Conservation (phyloP, 768 basidiomycete genomes). For the Pleurotus eryngii region DNA sequence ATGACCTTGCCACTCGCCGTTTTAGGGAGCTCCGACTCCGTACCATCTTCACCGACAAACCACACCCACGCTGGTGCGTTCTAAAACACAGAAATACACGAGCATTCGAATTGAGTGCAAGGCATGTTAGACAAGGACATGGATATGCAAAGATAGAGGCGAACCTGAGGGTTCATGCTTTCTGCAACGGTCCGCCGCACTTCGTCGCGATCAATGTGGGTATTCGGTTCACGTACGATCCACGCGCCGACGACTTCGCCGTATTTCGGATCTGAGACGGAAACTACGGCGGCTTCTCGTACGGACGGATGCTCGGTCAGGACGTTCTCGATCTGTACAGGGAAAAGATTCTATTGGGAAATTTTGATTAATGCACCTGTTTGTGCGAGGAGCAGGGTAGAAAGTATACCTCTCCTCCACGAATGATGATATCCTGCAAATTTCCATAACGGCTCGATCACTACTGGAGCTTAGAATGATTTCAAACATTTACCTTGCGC, state of each 20-base stretch:
- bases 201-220: constrained; percentile 42
- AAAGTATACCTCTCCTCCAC: constrained; percentile 69
- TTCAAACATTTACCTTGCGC: constrained; percentile 52
- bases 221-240: constrained; percentile 52
- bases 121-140: too few species aligned
- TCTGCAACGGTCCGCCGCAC: constrained; percentile 51
- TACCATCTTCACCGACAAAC: constrained; percentile 70
- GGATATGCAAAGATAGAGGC: constrained; percentile 8
- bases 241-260: constrained; percentile 84
- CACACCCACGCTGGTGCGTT: constrained; percentile 82
- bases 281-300: constrained; percentile 68
- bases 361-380: too few species aligned
- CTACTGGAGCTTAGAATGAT: not conserved
- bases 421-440: constrained; percentile 74
- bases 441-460: not conserved
- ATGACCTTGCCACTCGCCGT: constrained; percentile 86
- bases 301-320: constrained; percentile 54
- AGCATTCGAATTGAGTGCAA: too few species aligned
- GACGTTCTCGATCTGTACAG: constrained; percentile 81
- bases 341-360: constrained; percentile 63
- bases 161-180: constrained; percentile 78
- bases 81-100: constrained; percentile 30
- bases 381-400: too few species aligned
- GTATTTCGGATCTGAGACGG: constrained; percentile 65
- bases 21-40: constrained; percentile 63